Percentiles rank a stretch among this genome's conserved stretches.
Evolutionary conservation across 768 basidiomycete species (phyloP).

Genomic region (Pholiota microspora): DNA sequence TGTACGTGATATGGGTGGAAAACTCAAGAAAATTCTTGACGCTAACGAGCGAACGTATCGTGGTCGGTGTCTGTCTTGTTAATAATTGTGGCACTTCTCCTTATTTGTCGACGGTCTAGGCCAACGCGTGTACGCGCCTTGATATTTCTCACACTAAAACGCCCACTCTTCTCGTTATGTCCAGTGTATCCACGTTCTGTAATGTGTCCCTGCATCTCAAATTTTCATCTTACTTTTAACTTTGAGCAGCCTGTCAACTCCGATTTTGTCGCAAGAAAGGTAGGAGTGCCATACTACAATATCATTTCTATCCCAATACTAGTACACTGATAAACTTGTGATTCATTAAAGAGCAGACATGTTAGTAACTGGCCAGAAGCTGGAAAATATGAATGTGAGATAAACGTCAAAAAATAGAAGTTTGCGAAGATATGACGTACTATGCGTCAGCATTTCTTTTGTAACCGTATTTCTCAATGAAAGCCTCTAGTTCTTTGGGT

Average conservation of each 20-base stretch:
- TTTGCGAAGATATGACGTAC: slow-evolving; percentile 46
- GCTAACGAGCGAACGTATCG: slow-evolving; percentile 50
- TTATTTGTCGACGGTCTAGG: slow-evolving; percentile 23
- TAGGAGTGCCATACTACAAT: neutral
- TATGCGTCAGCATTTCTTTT: slow-evolving; percentile 66
- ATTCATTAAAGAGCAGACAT: slow-evolving; percentile 47
- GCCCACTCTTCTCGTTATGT: neutral
- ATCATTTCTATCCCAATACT: slow-evolving; percentile 9
- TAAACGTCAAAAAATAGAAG: neutral
- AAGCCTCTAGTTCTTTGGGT: slow-evolving; percentile 79
- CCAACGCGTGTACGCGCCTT: slow-evolving; percentile 38
- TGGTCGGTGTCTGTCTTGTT: slow-evolving; percentile 25
- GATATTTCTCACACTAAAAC: slow-evolving; percentile 5
- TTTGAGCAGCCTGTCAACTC: neutral
- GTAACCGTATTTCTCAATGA: slow-evolving; percentile 76
- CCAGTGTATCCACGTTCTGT: neutral
- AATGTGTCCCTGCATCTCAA: neutral
- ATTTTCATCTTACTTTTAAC: neutral
- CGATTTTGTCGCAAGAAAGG: neutral
- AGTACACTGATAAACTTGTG: slow-evolving; percentile 10
- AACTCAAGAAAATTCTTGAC: slow-evolving; percentile 58
- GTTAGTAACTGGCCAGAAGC: slow-evolving; percentile 75
- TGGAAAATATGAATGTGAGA: slow-evolving; percentile 25
- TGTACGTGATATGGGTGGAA: slow-evolving; percentile 58
- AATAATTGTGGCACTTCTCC: neutral